Conservation (phyloP, 768 basidiomycete species). For the Lactarius sp. region DNA sequence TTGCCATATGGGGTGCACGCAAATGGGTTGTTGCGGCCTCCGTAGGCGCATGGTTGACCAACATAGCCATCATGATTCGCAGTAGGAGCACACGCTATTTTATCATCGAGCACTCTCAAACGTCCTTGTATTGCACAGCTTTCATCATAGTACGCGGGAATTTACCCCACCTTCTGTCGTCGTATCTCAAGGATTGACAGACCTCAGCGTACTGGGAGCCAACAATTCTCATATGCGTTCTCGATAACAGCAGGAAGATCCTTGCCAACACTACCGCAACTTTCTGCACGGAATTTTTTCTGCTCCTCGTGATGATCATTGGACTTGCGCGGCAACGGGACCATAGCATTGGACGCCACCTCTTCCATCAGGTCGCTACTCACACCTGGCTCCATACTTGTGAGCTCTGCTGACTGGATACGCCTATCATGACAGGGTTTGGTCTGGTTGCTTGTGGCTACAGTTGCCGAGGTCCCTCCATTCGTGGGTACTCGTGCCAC, state of each 20-base stretch:
- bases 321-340: slow-evolving; percentile 21
- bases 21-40: slow-evolving; percentile 3
- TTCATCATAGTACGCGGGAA: neutral
- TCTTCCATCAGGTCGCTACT: slow-evolving; percentile 17
- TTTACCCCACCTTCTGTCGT: neutral
- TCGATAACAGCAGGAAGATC: neutral
- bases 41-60: slow-evolving; percentile 4
- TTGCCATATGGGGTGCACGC: slow-evolving; percentile 13
- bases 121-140: neutral
- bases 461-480: slow-evolving; percentile 13
- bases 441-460: slow-evolving; percentile 19
- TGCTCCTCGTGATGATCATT: slow-evolving; percentile 9
- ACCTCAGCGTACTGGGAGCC: neutral
- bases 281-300: slow-evolving; percentile 12
- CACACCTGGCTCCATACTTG: neutral
- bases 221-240: neutral
- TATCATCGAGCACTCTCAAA: neutral
- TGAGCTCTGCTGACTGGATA: neutral
- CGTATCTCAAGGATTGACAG: slow-evolving; percentile 2
- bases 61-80: slow-evolving; percentile 16
- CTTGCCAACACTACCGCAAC: slow-evolving; percentile 6
- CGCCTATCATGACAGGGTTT: slow-evolving; percentile 1
- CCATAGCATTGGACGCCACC: slow-evolving; percentile 16
- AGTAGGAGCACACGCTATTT: slow-evolving; percentile 2
- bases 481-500: slow-evolving; percentile 2